These are phyloP conservation scores for Calycina marina DNA, from an alignment of 2,329 filamentous ascomycete species.

Conservation along the genomic window DNA sequence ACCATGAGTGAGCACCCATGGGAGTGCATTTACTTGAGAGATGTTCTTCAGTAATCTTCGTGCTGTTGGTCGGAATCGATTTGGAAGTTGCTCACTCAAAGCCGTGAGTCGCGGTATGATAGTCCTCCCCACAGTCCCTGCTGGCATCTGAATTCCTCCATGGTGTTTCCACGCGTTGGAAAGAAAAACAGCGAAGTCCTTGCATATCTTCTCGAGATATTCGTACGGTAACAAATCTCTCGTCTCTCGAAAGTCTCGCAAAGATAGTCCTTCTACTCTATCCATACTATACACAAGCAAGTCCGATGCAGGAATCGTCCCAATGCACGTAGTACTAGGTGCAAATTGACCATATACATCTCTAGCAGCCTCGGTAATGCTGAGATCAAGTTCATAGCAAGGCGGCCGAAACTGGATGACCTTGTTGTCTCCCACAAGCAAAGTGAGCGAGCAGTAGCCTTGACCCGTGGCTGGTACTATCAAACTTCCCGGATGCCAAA, in stretches of 20 bases:
- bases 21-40: constrained; percentile 27
- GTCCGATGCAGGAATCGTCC: constrained; percentile 19
- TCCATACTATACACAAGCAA: constrained; percentile 28
- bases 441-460: constrained; percentile 38
- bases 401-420: constrained; percentile 35
- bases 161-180: constrained; percentile 24
- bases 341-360: constrained; percentile 28
- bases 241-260: constrained; percentile 21
- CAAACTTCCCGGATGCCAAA: constrained; percentile 20
- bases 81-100: constrained; percentile 25
- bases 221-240: constrained; percentile 1
- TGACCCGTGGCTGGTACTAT: constrained; percentile 26
- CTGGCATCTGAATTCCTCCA: constrained; percentile 1
- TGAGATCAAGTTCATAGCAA: constrained; percentile 28
- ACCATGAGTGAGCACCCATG: constrained; percentile 44
- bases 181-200: constrained; percentile 29
- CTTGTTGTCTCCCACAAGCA: constrained; percentile 25
- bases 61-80: constrained; percentile 17
- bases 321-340: constrained; percentile 27
- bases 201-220: constrained; percentile 23
- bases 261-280: constrained; percentile 26
- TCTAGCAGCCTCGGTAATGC: constrained; percentile 25
- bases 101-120: constrained; percentile 26
- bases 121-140: constrained; percentile 28
- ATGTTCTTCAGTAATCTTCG: constrained; percentile 18